Evolutionary conservation across 352 stramenopile species (phyloP).

Genomic region (Globisporangium nunn): DNA sequence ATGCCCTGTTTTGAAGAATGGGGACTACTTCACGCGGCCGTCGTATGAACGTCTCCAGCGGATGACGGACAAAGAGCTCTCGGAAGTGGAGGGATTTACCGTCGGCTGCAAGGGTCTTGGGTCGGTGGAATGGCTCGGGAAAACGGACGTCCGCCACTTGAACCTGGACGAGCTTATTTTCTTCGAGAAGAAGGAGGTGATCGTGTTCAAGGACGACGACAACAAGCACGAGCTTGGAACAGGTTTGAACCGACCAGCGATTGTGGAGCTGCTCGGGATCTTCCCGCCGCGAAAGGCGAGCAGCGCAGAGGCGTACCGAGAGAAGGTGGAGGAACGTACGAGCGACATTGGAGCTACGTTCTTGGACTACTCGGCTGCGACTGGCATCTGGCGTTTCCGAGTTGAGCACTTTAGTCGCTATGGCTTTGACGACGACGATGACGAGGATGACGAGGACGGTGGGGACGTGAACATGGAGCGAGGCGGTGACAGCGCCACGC

Average conservation of each 20-base stretch:
- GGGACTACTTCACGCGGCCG: conserved; percentile 74
- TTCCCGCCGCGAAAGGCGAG: conserved; percentile 63
- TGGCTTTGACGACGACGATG: conserved; percentile 65
- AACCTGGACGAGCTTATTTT: conserved; percentile 72
- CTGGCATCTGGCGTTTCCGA: conserved; percentile 78
- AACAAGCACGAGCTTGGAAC: conserved; percentile 70
- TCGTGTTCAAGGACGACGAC: conserved; percentile 81
- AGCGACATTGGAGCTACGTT: conserved; percentile 71
- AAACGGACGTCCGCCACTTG: conserved; percentile 72
- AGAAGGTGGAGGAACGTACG: conserved; percentile 72
- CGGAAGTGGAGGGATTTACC: conserved; percentile 65
- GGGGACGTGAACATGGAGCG: conserved; percentile 23
- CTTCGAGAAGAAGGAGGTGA: conserved; percentile 82
- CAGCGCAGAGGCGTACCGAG: conserved; percentile 56
- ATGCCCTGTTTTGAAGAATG: conserved; percentile 64
- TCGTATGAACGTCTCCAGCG: conserved; percentile 57
- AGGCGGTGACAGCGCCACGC: conserved; percentile 12
- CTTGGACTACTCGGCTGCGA: conserved; percentile 66
- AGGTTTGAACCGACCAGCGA: conserved; percentile 68
- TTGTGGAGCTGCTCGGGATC: conserved; percentile 72
- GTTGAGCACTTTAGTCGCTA: conserved; percentile 86
- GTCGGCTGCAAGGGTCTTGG: conserved; percentile 75
- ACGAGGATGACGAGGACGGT: conserved; percentile 37
- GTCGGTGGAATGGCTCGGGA: conserved; percentile 74
- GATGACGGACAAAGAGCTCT: conserved; percentile 68